Evolutionary conservation across 192 early-diverging fungal species (phyloP).

Genomic region (Gigaspora rosea): DNA sequence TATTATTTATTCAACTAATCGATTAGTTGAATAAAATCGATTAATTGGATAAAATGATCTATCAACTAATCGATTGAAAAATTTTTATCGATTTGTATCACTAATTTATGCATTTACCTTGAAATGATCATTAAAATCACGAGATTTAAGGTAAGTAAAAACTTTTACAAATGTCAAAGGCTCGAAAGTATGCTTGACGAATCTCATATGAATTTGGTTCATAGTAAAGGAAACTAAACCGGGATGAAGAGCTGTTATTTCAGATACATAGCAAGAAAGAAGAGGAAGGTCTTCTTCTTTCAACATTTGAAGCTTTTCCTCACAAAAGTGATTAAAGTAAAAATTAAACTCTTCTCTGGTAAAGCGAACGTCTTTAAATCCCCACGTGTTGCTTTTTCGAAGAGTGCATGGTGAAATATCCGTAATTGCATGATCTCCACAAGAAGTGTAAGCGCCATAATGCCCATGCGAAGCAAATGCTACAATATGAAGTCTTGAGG

Average conservation of each 20-base stretch:
- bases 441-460: constrained; percentile 16
- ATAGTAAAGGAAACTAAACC: constrained; percentile 7
- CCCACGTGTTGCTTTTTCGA: background rate
- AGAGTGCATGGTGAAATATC: constrained; percentile 7
- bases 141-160: constrained; percentile 19
- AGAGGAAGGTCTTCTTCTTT: background rate
- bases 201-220: background rate
- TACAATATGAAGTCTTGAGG: constrained; percentile 12
- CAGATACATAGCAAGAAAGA: constrained; percentile 1
- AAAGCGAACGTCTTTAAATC: background rate
- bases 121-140: constrained; percentile 1
- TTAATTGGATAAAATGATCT: no score
- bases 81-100: no score
- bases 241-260: constrained; percentile 21
- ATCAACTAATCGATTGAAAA: no score
- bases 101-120: no score
- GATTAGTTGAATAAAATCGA: no score
- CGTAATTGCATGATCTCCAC: background rate
- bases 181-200: background rate
- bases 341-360: constrained; percentile 13
- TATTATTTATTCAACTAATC: no score
- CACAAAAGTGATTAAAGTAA: constrained; percentile 23
- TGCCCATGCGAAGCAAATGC: constrained; percentile 5
- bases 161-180: background rate
- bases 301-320: constrained; percentile 15